phyloP scores from a whole-genome alignment of 75 land plant species.

The Sequoiadendron giganteum region DNA sequence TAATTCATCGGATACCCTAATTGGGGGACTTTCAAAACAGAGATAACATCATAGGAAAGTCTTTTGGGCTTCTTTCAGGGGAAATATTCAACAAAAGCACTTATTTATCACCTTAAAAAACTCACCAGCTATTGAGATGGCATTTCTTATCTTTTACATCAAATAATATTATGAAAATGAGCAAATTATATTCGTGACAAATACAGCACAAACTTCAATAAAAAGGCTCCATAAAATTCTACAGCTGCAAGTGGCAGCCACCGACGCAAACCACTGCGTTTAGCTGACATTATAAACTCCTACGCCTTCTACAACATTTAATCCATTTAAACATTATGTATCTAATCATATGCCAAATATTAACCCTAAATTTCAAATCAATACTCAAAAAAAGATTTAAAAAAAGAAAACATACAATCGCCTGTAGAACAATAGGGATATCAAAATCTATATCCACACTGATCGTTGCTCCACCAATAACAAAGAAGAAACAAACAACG shows the following conservation, averaged over 20 bases:
- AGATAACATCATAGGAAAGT: no score
- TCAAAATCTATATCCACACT: not conserved
- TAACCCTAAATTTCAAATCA: not conserved
- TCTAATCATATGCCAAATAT: not conserved
- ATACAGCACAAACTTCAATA: no score
- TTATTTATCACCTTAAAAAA: not conserved
- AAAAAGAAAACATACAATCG: not conserved
- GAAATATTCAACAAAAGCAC: not conserved
- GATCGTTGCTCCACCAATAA: not conserved
- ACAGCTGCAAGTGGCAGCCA: not conserved
- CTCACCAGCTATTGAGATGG: not conserved
- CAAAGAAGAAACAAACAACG: not conserved
- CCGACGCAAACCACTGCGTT: not conserved
- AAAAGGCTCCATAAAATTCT: not conserved
- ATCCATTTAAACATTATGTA: not conserved
- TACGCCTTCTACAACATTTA: not conserved
- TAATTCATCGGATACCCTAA: not conserved
- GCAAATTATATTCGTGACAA: no score
- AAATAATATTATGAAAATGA: no score
- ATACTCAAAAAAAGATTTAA: not conserved
- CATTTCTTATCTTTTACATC: not conserved
- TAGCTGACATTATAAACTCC: not conserved
- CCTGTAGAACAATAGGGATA: not conserved
- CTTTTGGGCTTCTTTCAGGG: not conserved
- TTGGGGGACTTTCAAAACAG: no score